phyloP scores from a whole-genome alignment of 2,329 filamentous ascomycete species.

The Fusarium austroafricanum region DNA sequence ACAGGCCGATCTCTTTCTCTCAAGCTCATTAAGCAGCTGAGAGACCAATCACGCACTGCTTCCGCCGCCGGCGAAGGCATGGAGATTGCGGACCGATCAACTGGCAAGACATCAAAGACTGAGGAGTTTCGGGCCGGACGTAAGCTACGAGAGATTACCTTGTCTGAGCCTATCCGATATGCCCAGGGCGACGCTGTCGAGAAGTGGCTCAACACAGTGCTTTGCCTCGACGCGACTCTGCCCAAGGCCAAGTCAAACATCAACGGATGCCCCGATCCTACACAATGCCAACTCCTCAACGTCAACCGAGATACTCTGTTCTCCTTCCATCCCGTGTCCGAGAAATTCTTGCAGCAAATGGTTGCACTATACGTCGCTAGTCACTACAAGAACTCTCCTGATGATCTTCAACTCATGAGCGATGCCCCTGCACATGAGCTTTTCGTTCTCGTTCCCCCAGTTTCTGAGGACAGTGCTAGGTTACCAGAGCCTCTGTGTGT shows the following conservation, averaged over 20 bases:
- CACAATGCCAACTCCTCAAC: slow-evolving; percentile 89
- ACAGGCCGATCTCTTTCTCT: slow-evolving; percentile 94
- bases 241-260: slow-evolving; percentile 78
- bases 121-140: slow-evolving; percentile 74
- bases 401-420: slow-evolving; percentile 98
- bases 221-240: slow-evolving; percentile 93
- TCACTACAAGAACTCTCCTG: slow-evolving; percentile 98
- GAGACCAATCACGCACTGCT: slow-evolving; percentile 85
- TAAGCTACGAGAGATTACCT: slow-evolving; percentile 88
- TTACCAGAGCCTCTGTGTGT: slow-evolving; percentile 95
- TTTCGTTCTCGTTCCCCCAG: slow-evolving; percentile 90
- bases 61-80: slow-evolving; percentile 67
- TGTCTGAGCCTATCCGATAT: slow-evolving; percentile 95
- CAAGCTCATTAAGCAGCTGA: slow-evolving; percentile 96
- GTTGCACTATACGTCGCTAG: slow-evolving; percentile 97
- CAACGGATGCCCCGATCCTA: slow-evolving; percentile 88
- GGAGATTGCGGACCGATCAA: slow-evolving; percentile 80
- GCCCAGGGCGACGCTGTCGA: slow-evolving; percentile 90
- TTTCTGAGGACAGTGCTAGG: slow-evolving; percentile 78
- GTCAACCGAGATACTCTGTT: slow-evolving; percentile 98
- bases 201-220: slow-evolving; percentile 93
- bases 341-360: slow-evolving; percentile 98
- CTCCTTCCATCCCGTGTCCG: slow-evolving; percentile 96
- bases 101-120: slow-evolving; percentile 77
- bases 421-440: slow-evolving; percentile 97